These are phyloP conservation scores for Rubia tinctorum DNA, from an alignment of 305 asterid species.

Conservation along the genomic window DNA sequence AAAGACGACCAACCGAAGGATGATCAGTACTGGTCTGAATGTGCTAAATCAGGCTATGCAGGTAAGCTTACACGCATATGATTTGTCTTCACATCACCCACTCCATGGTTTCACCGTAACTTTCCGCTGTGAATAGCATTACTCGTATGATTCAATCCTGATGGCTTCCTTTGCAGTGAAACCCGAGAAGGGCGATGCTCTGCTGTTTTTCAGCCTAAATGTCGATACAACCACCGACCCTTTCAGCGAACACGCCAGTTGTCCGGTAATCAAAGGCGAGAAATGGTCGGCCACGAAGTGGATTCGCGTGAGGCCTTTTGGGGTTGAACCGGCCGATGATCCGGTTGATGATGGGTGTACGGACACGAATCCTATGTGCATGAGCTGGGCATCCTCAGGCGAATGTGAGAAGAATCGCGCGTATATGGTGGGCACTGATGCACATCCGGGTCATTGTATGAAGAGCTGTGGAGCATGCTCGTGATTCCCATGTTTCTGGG, in stretches of 20 bases:
- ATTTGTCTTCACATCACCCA: no score
- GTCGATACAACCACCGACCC: conserved; percentile 63
- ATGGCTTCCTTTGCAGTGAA: conserved; percentile 50
- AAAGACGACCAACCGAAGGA: conserved; percentile 51
- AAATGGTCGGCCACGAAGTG: conserved; percentile 97
- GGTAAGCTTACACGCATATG: conserved; percentile 30
- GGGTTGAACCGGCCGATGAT: conserved; percentile 5
- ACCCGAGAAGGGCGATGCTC: conserved; percentile 74
- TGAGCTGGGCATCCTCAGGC: conserved; percentile 52
- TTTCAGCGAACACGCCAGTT: conserved; percentile 86
- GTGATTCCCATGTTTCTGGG: no score
- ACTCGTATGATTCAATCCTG: neutral
- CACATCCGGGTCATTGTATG: conserved; percentile 45
- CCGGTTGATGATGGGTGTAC: conserved; percentile 31
- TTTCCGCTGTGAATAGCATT: neutral
- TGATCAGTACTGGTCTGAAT: conserved; percentile 60
- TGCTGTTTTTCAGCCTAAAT: conserved; percentile 86
- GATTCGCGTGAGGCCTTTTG: conserved; percentile 80
- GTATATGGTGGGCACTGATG: conserved; percentile 51
- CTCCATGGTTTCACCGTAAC: neutral
- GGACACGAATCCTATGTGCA: conserved; percentile 56
- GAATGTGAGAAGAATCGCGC: conserved; percentile 56
- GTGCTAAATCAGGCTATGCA: conserved; percentile 81
- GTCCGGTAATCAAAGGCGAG: conserved; percentile 89
- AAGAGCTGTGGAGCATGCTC: conserved; percentile 88